These are phyloP conservation scores for Hyaloscypha variabilis DNA, from an alignment of 495 filamentous ascomycete species.

Conservation along the genomic window DNA sequence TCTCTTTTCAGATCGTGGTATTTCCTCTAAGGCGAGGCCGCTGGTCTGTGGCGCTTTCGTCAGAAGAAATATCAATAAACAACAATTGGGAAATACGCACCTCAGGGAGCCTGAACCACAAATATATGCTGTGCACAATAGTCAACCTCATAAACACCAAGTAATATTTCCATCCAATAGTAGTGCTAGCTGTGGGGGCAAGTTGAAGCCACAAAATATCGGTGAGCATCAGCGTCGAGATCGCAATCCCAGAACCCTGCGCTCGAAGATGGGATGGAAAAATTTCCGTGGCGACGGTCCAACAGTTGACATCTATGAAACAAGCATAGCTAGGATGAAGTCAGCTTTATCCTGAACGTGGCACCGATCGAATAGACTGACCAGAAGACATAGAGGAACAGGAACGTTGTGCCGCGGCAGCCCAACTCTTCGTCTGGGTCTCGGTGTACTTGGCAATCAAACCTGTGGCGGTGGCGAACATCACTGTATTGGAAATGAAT, in stretches of 20 bases:
- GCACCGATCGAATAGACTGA: background rate
- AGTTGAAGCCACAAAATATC: slow-evolving; percentile 19
- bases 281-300: slow-evolving; percentile 28
- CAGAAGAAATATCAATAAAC: background rate
- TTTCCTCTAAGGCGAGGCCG: too few species aligned
- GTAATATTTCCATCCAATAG: slow-evolving; percentile 26
- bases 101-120: slow-evolving; percentile 15
- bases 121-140: slow-evolving; percentile 13
- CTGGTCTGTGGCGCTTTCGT: too few species aligned
- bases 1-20: too few species aligned
- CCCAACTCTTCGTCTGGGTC: slow-evolving; percentile 27
- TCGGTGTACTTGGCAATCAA: slow-evolving; percentile 29
- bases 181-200: slow-evolving; percentile 8
- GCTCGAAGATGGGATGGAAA: slow-evolving; percentile 21
- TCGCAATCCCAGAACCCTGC: slow-evolving; percentile 4
- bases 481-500: slow-evolving; percentile 25
- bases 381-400: slow-evolving; percentile 22
- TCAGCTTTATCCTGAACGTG: background rate
- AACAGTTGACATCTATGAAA: slow-evolving; percentile 31
- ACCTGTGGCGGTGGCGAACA: slow-evolving; percentile 30
- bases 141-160: slow-evolving; percentile 12
- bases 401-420: slow-evolving; percentile 27
- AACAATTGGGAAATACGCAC: slow-evolving; percentile 9
- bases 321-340: slow-evolving; percentile 18
- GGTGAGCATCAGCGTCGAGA: slow-evolving; percentile 12